Conservation (phyloP, 805 yeast species). For the Candida sakaeoensis region DNA sequence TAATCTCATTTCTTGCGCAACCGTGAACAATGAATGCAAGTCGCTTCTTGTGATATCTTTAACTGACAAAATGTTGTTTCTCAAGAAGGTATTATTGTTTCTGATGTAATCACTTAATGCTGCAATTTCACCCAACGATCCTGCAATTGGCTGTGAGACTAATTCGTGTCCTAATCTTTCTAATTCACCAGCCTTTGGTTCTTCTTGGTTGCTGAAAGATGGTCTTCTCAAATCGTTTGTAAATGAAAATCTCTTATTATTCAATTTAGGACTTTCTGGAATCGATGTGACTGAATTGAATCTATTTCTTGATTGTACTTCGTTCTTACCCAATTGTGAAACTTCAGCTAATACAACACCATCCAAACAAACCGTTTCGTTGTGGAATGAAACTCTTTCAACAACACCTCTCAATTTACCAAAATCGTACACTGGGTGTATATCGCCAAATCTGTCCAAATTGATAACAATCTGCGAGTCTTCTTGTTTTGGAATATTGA, state of each 20-base stretch:
- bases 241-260: conserved; percentile 33
- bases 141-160: conserved; percentile 70
- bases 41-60: conserved; percentile 83
- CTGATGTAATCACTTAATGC: conserved; percentile 77
- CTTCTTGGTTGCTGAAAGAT: conserved; percentile 26
- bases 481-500: conserved; percentile 79
- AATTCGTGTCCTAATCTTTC: conserved; percentile 58
- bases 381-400: conserved; percentile 79
- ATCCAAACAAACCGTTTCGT: conserved; percentile 79
- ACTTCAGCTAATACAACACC: conserved; percentile 62
- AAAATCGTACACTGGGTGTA: conserved; percentile 22
- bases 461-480: conserved; percentile 79
- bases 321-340: conserved; percentile 56
- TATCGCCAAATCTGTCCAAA: conserved; percentile 60
- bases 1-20: conserved; percentile 96
- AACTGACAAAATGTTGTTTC: conserved; percentile 85
- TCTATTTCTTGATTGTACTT: conserved; percentile 45
- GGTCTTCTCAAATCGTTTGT: conserved; percentile 31
- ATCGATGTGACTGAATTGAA: conserved; percentile 32
- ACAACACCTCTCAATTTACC: conserved; percentile 66
- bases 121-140: conserved; percentile 70
- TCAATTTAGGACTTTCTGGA: conserved; percentile 37
- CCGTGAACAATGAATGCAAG: conserved; percentile 87
- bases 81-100: conserved; percentile 82
- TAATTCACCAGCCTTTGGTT: conserved; percentile 44